phyloP scores from a whole-genome alignment of 1,139 yeast species.

The Pichia sp. region DNA sequence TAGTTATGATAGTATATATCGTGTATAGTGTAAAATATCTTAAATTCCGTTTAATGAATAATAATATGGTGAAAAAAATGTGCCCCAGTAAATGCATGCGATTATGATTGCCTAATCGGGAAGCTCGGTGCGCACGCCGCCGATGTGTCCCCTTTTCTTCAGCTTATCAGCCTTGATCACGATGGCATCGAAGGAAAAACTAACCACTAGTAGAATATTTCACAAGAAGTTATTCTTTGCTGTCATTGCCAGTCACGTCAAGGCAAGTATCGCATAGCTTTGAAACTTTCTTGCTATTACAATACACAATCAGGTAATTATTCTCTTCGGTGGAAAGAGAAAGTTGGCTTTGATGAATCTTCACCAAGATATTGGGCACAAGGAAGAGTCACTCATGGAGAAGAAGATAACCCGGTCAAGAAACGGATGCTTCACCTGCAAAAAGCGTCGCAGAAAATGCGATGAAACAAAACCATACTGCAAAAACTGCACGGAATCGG shows the following conservation, averaged over 20 bases:
- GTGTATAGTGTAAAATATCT: slow-evolving; percentile 33
- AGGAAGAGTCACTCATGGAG: slow-evolving; percentile 26
- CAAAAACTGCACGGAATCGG: slow-evolving; percentile 45
- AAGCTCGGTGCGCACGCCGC: slow-evolving; percentile 23
- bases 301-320: not conserved
- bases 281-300: not conserved
- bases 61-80: not conserved
- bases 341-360: not conserved
- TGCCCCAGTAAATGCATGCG: not conserved
- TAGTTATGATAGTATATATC: slow-evolving; percentile 37
- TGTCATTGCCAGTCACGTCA: not conserved
- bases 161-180: slow-evolving; percentile 10
- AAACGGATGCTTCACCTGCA: slow-evolving; percentile 48
- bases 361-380: not conserved
- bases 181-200: not conserved
- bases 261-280: not conserved
- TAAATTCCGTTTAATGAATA: not conserved
- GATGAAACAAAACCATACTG: slow-evolving; percentile 55
- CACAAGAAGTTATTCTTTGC: not conserved
- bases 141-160: not conserved
- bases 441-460: slow-evolving; percentile 48
- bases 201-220: not conserved
- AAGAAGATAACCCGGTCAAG: slow-evolving; percentile 43
- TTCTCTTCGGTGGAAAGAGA: not conserved
- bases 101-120: not conserved